These are phyloP conservation scores for Fusarium luffae DNA, from an alignment of 2,329 filamentous ascomycete genomes.

Conservation along the genomic window DNA sequence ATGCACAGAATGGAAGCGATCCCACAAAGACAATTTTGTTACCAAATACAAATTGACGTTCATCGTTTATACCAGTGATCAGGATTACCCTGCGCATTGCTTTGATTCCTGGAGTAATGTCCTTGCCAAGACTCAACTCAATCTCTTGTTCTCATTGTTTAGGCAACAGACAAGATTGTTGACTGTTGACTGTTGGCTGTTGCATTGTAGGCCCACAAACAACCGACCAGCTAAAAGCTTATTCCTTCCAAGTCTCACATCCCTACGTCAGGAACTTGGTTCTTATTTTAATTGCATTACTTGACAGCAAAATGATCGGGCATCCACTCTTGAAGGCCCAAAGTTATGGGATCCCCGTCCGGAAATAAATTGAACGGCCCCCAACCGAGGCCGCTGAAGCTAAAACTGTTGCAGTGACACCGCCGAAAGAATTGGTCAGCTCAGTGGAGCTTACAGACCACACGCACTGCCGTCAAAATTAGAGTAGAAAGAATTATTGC, in stretches of 20 bases:
- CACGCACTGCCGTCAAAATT: background rate
- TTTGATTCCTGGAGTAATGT: background rate
- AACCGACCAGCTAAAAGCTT: background rate
- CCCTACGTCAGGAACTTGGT: conserved; percentile 1
- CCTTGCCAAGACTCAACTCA: background rate
- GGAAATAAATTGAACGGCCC: background rate
- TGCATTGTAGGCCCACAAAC: background rate
- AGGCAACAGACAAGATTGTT: background rate
- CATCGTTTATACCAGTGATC: background rate
- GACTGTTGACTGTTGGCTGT: background rate
- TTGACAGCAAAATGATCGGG: background rate
- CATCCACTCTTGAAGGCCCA: conserved; percentile 4
- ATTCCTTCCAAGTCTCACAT: background rate
- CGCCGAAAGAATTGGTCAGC: background rate
- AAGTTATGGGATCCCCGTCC: conserved; percentile 13
- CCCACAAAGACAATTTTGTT: background rate
- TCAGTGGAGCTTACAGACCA: background rate
- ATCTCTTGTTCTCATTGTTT: background rate
- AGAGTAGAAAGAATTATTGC: background rate
- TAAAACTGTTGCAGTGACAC: background rate
- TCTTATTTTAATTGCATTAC: conserved; percentile 22
- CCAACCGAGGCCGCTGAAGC: background rate
- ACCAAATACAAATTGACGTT: background rate
- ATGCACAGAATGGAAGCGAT: background rate
- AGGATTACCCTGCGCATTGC: background rate